Conservation (phyloP, 2,329 filamentous ascomycete species). For the Cladosporium sp. region DNA sequence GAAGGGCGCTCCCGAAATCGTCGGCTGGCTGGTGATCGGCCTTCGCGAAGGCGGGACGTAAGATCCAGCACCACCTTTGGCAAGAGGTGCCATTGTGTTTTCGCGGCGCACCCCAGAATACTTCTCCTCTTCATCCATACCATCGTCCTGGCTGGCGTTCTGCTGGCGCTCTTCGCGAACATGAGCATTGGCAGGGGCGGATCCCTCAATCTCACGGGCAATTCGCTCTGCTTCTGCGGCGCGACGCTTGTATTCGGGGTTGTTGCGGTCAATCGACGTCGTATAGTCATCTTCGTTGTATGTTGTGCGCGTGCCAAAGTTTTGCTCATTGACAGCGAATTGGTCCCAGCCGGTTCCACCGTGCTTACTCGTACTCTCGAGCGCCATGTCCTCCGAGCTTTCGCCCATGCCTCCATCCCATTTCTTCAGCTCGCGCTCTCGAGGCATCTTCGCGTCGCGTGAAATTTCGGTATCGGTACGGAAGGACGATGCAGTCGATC, state of each 20-base stretch:
- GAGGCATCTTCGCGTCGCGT: constrained; percentile 55
- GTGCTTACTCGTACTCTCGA: constrained; percentile 46
- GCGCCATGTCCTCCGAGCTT: constrained; percentile 60
- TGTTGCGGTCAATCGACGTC: constrained; percentile 79
- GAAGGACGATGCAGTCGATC: constrained; percentile 64
- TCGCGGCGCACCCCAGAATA: constrained; percentile 87
- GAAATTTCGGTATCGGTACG: constrained; percentile 89
- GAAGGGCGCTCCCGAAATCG: constrained; percentile 73
- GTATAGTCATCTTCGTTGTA: constrained; percentile 97
- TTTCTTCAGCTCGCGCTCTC: constrained; percentile 74
- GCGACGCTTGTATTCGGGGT: constrained; percentile 78
- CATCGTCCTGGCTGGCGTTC: constrained; percentile 64
- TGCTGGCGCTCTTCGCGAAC: constrained; percentile 81
- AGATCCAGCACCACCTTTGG: constrained; percentile 62
- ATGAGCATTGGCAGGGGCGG: constrained; percentile 72
- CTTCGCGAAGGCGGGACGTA: constrained; percentile 90
- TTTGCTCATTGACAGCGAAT: constrained; percentile 83
- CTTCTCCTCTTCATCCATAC: constrained; percentile 88
- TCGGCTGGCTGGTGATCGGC: constrained; percentile 71
- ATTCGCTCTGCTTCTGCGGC: constrained; percentile 78
- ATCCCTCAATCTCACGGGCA: constrained; percentile 85
- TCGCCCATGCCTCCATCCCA: constrained; percentile 69
- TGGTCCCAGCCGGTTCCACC: constrained; percentile 73
- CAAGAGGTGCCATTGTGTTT: constrained; percentile 61
- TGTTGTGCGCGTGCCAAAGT: constrained; percentile 84